Evolutionary conservation across 169 alveolate genomes (phyloP).

Genomic region (Cryptosporidium felis): DNA sequence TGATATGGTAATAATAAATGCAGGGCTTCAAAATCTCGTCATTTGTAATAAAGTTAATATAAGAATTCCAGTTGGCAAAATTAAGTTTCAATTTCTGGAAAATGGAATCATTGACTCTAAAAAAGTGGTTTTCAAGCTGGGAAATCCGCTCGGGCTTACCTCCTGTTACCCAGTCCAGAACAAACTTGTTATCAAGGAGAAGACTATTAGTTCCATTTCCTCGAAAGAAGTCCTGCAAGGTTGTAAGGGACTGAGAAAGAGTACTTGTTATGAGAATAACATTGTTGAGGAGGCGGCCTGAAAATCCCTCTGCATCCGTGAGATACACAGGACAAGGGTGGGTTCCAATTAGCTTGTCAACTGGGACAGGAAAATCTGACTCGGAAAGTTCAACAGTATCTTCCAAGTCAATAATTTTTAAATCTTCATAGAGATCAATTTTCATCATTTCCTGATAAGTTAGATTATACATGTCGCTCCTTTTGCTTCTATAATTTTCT

Average conservation of each 20-base stretch:
- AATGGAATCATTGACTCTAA: conserved; percentile 1
- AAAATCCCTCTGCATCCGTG: conserved; percentile 46
- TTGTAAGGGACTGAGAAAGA: neutral
- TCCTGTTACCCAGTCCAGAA: conserved; percentile 13
- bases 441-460: conserved; percentile 25
- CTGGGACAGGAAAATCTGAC: conserved; percentile 49
- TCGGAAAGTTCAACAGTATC: conserved; percentile 38
- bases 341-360: conserved; percentile 38
- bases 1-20: conserved; percentile 7
- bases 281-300: neutral
- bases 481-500: neutral
- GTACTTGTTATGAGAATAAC: conserved; percentile 17
- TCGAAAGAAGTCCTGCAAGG: conserved; percentile 14
- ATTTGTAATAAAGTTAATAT: neutral
- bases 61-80: conserved; percentile 16
- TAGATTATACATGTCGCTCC: neutral
- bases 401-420: conserved; percentile 54
- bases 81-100: neutral
- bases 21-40: conserved; percentile 58
- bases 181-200: neutral
- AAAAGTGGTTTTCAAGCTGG: neutral
- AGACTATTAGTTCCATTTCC: neutral
- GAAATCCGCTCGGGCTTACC: neutral
- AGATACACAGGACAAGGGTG: conserved; percentile 62
- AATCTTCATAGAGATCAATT: conserved; percentile 8